Evolutionary conservation across 129 eudicot species (phyloP), one percentile per base, ranked within the genome.

Genomic region (Chrysanthemum makinoi): DNA sequence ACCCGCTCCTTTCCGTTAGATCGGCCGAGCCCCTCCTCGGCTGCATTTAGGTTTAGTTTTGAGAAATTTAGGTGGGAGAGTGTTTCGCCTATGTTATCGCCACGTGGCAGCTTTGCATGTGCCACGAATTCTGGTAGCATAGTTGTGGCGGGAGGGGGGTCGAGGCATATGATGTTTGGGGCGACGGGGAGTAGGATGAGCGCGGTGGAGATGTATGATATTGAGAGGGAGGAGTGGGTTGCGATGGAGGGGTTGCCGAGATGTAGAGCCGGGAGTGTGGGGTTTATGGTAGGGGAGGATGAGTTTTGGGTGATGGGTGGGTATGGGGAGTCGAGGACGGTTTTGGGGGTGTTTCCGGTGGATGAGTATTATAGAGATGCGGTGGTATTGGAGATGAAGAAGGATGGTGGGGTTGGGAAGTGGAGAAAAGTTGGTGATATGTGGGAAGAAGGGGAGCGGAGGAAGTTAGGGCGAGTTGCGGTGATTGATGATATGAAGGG

Each of bases 251-350:
- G 90, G 11, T 62, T 94, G 76, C 93, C 98, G 0, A 55, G 87
- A 76, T 85, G 78, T 77, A 79, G 98, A 20, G 98, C 98, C 6
- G 98, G 98, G 20, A 89, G 98, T 77, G 96, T 85, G 9, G 98
- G 97, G 68, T 94, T 94, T 70, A 76, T 82, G 72, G 79, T 75
- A 6, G 91, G 95, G 2, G 65, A 68, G 64, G 81, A 62, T 10
- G 98, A 93, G 53, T 87, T 94, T 68, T 89, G 96, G 93, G 98
- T 94, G 66, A 87, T 94, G 98, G 98, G 96, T 28, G 98, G 98
- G 58, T 94, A 94, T 66, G 96, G 98, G 2, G 98, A 85, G 68
- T 85, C 92, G 46, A 87, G 93, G 74, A 94, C 96, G 13, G 85
- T 94, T 58, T 80, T 82, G 30, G 98, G 98, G 24, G 93, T 89